These are phyloP conservation scores for Pseudocercospora eumusae DNA, from an alignment of 2,329 filamentous ascomycete genomes.

Conservation along the genomic window DNA sequence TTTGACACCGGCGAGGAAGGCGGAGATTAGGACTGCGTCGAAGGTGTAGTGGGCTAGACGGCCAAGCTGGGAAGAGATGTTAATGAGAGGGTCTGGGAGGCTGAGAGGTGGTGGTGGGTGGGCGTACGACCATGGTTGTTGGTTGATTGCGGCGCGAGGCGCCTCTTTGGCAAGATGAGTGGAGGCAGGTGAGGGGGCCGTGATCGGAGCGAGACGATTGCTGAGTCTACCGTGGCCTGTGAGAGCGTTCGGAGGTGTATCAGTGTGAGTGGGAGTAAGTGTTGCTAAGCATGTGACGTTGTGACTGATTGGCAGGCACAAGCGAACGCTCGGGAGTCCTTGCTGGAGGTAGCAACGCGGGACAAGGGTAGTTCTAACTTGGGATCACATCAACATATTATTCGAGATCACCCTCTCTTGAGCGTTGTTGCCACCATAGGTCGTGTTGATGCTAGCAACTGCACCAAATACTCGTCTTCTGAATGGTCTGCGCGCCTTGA, in stretches of 20 bases:
- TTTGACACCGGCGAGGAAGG: constrained; percentile 94
- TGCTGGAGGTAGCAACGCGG: neutral
- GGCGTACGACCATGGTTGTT: neutral
- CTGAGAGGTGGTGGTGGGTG: neutral
- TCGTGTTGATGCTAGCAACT: too few species aligned
- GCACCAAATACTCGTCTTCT: too few species aligned
- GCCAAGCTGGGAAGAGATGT: constrained; percentile 75
- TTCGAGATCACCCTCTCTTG: too few species aligned
- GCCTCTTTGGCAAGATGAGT: neutral
- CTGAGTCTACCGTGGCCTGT: neutral
- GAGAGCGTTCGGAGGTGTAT: neutral
- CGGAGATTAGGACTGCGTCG: constrained; percentile 93
- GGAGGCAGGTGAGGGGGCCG: neutral
- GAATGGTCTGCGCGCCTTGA: too few species aligned
- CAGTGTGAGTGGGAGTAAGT: neutral
- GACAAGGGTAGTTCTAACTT: too few species aligned
- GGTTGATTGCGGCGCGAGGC: neutral
- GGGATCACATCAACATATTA: too few species aligned
- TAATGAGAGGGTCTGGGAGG: neutral
- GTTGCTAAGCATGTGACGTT: neutral
- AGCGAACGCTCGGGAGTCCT: neutral
- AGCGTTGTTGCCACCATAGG: too few species aligned
- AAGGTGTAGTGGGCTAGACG: constrained; percentile 92
- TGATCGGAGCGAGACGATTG: neutral
- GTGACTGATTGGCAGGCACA: neutral